Evolutionary conservation across 2,329 filamentous ascomycete genomes (phyloP).

Genomic region (Diaporthe sp.): DNA sequence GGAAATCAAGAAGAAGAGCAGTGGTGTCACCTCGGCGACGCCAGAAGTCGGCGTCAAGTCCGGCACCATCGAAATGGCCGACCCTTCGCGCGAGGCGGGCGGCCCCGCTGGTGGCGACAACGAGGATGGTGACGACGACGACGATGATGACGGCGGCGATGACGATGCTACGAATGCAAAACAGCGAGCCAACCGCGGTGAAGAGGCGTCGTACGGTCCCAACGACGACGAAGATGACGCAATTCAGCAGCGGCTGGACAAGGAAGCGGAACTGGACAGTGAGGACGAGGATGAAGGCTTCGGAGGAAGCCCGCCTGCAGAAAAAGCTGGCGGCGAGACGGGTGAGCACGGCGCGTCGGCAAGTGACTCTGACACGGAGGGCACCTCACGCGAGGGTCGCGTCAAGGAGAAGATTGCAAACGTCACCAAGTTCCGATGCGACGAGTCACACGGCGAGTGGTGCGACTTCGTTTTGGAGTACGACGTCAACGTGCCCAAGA

Average conservation of each 20-base stretch:
- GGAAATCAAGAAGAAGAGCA: constrained; percentile 86
- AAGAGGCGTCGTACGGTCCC: constrained; percentile 89
- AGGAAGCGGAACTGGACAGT: constrained; percentile 58
- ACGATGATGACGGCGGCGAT: constrained; percentile 82
- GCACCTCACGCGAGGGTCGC: constrained; percentile 70
- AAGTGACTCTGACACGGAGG: constrained; percentile 50
- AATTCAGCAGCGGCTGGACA: constrained; percentile 75
- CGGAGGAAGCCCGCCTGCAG: constrained; percentile 61
- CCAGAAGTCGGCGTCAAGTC: constrained; percentile 77
- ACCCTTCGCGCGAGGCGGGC: constrained; percentile 51
- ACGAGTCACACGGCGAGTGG: constrained; percentile 79
- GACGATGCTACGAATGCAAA: constrained; percentile 83
- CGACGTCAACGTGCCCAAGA: constrained; percentile 83
- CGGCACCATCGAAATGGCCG: constrained; percentile 67
- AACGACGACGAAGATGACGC: constrained; percentile 93
- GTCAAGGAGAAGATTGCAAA: constrained; percentile 75
- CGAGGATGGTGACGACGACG: constrained; percentile 72
- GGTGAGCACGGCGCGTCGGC: constrained; percentile 59
- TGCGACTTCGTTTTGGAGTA: constrained; percentile 90
- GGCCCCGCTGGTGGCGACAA: constrained; percentile 56
- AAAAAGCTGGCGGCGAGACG: constrained; percentile 53
- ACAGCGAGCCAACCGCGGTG: constrained; percentile 80
- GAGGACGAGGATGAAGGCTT: constrained; percentile 70
- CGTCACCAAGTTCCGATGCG: constrained; percentile 84
- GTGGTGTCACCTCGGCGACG: constrained; percentile 76